Evolutionary conservation across 2,329 filamentous ascomycete genomes (phyloP), one percentile per base, ranked within the genome.

Genomic region (Plenodomus biglobosus): DNA sequence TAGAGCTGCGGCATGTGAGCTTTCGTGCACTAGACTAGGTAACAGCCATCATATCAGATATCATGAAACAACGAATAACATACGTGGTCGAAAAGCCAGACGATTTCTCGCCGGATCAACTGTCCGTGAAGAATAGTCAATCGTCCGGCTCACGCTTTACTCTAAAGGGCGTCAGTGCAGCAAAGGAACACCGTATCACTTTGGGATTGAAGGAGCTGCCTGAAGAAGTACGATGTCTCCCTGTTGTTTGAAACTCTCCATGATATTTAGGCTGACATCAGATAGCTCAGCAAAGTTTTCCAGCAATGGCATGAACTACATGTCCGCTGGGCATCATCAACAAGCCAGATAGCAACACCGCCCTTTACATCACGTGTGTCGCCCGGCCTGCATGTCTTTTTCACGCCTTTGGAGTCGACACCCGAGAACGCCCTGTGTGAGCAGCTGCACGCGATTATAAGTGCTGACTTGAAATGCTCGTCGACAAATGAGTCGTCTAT

Each of bases 351-450:
- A 34, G 76, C 81, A 1, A 75, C 86, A 38, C 79, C 85, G 34
- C 92, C 92, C 1, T 86, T 94, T 62, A 76, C 82, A 37, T 90
- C 90, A 42, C 82, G 88, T 49, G 72, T 91, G 13, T 85, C 90
- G 1, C 85, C 92, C 0, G 92, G 92, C 2, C 75, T 97, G 18
- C 91, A 96, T 75, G 76, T 91, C 20, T 88, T 88, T 61, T 91
- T 86, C 66, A 88, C 86, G 0, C 87, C 87, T 0, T 69, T 70
- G 5, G 38, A 73, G 24, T 66, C 71, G 20, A 66, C 56, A 5
- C 47, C 61, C 19, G 62, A 69, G 8, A 49, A 50, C 2, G 48
- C 52, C 1, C 43, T 90, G 35, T 91, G 86, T 65, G 67, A 76
- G 5, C 65, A 83, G 22, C 66, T 89, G n/a, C 78, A 80, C 46